A percentile compares a stretch with the other conserved stretches of the same genome.
Conservation (phyloP, 225 moss, liverwort and hornwort species). For the Pleurozium schreberi region DNA sequence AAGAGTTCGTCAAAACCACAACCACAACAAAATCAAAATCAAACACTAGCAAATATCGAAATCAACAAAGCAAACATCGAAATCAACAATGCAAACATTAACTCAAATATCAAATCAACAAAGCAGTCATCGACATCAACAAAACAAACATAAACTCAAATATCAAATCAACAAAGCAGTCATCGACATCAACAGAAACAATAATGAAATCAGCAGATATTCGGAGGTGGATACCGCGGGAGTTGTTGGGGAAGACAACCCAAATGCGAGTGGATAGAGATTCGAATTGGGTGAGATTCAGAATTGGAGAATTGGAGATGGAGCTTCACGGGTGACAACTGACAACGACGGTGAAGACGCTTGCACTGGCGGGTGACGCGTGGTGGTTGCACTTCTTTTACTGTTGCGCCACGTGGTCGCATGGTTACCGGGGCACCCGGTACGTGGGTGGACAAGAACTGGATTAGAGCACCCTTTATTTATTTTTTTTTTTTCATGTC, state of each 20-base stretch:
- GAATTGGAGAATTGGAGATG: not conserved
- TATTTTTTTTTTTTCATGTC: not conserved
- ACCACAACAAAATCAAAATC: not conserved
- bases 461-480: not conserved
- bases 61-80: not conserved
- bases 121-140: too few relatives aligned
- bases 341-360: not conserved
- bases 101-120: too few relatives aligned
- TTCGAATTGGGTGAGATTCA: not conserved
- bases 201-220: not conserved
- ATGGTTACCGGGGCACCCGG: not conserved
- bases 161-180: too few relatives aligned
- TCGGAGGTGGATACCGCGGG: not conserved
- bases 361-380: not conserved
- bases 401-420: not conserved
- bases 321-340: not conserved
- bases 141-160: too few relatives aligned
- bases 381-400: not conserved
- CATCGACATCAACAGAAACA: too few relatives aligned
- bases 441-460: not conserved
- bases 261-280: not conserved
- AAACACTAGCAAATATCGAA: not conserved
- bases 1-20: constrained; percentile 40
- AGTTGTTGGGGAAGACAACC: not conserved
- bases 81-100: too few relatives aligned